phyloP scores from a whole-genome alignment of 371 early-diverging fungal genomes.

The Mucor racemosus region DNA sequence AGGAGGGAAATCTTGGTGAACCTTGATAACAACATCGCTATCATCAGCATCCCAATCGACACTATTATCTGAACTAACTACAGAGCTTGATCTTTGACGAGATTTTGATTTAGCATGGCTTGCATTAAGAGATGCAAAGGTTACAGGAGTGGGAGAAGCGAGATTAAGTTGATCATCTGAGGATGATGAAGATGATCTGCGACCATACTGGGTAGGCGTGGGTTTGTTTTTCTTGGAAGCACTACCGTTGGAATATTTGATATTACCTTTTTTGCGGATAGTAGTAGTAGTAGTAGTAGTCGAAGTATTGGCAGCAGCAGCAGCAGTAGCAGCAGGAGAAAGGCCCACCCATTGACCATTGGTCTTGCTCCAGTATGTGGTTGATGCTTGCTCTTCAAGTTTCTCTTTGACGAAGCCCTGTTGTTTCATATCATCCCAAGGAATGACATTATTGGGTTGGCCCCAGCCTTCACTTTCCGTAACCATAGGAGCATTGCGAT shows the following conservation, averaged over 20 bases:
- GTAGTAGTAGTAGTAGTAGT: no score
- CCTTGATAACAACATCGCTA: neutral
- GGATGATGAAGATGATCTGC: neutral
- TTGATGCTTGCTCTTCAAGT: slow-evolving; percentile 41
- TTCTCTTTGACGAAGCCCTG: slow-evolving; percentile 50
- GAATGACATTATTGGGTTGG: slow-evolving; percentile 14
- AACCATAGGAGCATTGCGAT: slow-evolving; percentile 1
- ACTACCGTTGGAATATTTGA: no score
- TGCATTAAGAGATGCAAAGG: neutral
- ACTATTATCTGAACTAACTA: slow-evolving; percentile 19
- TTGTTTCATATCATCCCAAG: slow-evolving; percentile 40
- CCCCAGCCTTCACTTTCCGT: slow-evolving; percentile 48
- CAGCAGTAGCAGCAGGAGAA: no score
- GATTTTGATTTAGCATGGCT: neutral
- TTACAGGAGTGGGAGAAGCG: neutral
- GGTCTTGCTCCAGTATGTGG: slow-evolving; percentile 35
- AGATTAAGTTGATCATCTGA: neutral
- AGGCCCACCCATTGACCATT: slow-evolving; percentile 21
- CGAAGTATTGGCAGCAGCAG: no score
- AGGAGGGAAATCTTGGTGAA: neutral
- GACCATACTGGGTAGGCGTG: neutral
- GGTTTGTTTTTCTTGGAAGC: no score
- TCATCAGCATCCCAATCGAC: slow-evolving; percentile 12
- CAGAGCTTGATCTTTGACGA: slow-evolving; percentile 5
- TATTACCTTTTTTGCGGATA: no score